Percentiles rank a stretch among this genome's conserved stretches.
phyloP scores from a whole-genome alignment of 345 rosid species.

The Aquilaria sinensis region DNA sequence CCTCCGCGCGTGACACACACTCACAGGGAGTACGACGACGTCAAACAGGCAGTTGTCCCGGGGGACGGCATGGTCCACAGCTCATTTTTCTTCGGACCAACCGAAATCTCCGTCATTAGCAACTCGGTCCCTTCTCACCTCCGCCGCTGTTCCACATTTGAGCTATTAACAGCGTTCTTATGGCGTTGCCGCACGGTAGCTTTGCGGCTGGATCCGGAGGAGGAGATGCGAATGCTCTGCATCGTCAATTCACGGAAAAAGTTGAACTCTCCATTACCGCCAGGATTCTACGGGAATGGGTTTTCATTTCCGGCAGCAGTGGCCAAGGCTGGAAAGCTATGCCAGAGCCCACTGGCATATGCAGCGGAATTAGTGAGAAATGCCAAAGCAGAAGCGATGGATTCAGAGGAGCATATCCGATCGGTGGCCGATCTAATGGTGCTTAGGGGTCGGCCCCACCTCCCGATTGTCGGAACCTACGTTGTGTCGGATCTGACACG shows the following conservation, averaged over 20 bases:
- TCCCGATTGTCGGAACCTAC: slow-evolving; percentile 20
- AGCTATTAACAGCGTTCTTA: slow-evolving; percentile 3
- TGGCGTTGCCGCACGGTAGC: slow-evolving; percentile 10
- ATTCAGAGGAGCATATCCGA: slow-evolving; percentile 19
- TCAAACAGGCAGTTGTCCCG: not conserved
- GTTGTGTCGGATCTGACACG: slow-evolving; percentile 36
- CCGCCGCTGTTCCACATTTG: not conserved
- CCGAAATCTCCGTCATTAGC: slow-evolving; percentile 33
- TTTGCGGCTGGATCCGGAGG: not conserved
- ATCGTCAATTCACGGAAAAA: not conserved
- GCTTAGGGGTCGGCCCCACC: slow-evolving; percentile 33
- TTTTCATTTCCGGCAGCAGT: not conserved
- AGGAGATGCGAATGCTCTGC: not conserved
- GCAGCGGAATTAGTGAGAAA: slow-evolving; percentile 22
- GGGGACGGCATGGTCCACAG: not conserved
- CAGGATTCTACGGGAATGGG: not conserved
- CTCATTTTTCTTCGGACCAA: slow-evolving; percentile 38
- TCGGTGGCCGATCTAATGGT: slow-evolving; percentile 24
- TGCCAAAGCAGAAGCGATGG: slow-evolving; percentile 17
- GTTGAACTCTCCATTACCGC: not conserved
- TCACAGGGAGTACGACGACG: not conserved
- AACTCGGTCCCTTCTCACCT: slow-evolving; percentile 28
- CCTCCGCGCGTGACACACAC: not conserved
- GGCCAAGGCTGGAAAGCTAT: not conserved
- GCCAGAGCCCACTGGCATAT: slow-evolving; percentile 17